Base-by-base conservation (phyloP, 805 yeast species). In the Starmerella asiatica region DNA sequence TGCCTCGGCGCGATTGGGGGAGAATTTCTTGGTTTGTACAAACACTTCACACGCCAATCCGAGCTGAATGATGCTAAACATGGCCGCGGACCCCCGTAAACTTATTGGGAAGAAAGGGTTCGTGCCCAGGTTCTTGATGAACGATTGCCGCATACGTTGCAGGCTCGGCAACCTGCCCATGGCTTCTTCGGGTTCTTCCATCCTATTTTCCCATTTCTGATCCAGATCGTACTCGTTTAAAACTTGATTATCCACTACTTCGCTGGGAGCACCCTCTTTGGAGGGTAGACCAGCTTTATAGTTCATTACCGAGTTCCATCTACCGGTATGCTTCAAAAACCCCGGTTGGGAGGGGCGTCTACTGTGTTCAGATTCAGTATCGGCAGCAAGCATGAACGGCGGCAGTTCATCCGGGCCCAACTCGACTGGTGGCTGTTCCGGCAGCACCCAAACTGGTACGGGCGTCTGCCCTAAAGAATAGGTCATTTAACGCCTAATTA, bases 51-150 rank as follows among this genome's bases (percentile, higher is more conserved):
- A 83, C 0, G 96, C 85, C 20, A 88, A 56, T 0, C 75, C 91
- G 47, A 88, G 65, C 0, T 95, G 83, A 27, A 76, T 60, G 0
- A 72, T 60, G 11, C 83, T 73, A 32, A 84, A 66, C 12, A 73
- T 49, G 28, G 76, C 64, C 21, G 75, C 73, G 29, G 71, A 59
- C 2, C 75, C 55, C 46, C 98, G 64, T 46, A 88, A 70, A 19
- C 79, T 68, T 36, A 88, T 63, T 1, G 96, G 95, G 11, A 85
- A 68, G 49, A 81, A 77, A 16, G 93, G 86, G 56, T 81, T 84
- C 46, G 74, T 73, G 39, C 81, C 68, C 24, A 86, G 61, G 21
- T 79, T 61, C 23, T 46, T 48, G 21, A 36, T 15, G 26, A 32
- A 21, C 17, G 16, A 23, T 6, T 29, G 42, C 19, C 34, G 34